Evolutionary conservation across 129 eudicot species (phyloP).

Genomic region (Arctium minus): DNA sequence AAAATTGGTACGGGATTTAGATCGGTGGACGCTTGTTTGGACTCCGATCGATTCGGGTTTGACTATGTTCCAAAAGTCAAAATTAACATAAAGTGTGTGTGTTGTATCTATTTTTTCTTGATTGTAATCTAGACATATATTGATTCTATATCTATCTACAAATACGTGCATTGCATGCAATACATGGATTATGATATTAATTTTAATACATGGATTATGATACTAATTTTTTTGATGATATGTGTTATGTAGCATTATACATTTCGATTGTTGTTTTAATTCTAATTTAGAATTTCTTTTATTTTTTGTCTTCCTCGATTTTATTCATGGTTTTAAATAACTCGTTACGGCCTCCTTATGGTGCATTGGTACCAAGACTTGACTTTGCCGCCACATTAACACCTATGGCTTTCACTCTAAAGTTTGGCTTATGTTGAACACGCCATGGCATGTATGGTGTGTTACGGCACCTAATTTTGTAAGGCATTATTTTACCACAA

Average conservation of each 20-base stretch:
- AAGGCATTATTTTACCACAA: no score
- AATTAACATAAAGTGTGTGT: neutral
- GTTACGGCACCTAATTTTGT: no score
- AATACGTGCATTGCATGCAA: no score
- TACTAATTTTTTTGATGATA: neutral
- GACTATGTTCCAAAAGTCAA: conserved; percentile 12
- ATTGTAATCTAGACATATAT: conserved; percentile 9
- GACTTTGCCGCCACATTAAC: no score
- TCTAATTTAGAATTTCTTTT: neutral
- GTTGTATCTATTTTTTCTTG: neutral
- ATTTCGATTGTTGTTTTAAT: neutral
- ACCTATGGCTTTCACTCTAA: no score
- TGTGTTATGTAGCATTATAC: neutral
- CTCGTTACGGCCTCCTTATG: no score
- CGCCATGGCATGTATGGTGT: no score
- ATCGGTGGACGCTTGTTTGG: neutral
- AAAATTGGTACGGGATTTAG: neutral
- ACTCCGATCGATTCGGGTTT: neutral
- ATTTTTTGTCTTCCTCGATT: neutral
- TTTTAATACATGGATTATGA: no score
- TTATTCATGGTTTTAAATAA: neutral
- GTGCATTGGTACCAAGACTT: no score
- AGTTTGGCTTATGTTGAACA: no score
- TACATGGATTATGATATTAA: no score
- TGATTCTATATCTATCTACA: neutral